phyloP scores from a whole-genome alignment of 2,329 filamentous ascomycete genomes.

The Biscogniauxia mediterranea region DNA sequence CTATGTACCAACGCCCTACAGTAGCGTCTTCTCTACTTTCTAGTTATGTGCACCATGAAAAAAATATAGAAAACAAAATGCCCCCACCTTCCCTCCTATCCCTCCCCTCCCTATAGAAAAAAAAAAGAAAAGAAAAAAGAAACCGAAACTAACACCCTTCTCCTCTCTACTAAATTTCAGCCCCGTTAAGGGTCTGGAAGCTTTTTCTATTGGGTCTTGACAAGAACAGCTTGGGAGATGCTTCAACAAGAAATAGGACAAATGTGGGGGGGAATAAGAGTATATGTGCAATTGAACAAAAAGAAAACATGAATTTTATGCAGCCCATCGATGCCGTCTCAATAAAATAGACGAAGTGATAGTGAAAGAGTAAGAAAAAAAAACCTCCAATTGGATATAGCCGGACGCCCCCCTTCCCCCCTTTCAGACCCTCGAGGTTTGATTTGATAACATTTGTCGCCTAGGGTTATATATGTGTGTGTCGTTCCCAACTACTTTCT shows the following conservation, averaged over 20 bases:
- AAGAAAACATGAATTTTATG: neutral
- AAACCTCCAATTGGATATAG: neutral
- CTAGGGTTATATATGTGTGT: constrained; percentile 4
- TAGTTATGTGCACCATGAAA: neutral
- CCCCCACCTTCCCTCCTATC: too few species aligned
- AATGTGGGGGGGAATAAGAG: neutral
- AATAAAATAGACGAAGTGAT: neutral
- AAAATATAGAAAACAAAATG: neutral
- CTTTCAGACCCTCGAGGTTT: neutral
- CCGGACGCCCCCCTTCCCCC: neutral
- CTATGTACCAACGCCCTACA: neutral
- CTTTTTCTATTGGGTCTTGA: neutral
- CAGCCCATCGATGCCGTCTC: neutral
- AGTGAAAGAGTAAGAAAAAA: neutral
- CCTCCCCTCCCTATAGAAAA: neutral
- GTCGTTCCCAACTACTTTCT: constrained; percentile 5
- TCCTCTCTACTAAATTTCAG: neutral
- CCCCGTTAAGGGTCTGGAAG: neutral
- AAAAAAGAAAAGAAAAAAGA: neutral
- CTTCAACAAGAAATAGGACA: neutral
- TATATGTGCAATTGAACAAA: neutral
- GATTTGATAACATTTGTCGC: neutral
- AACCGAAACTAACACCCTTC: neutral
- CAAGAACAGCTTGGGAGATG: neutral
- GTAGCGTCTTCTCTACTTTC: neutral